Conservation (phyloP, 2,329 filamentous ascomycete genomes). For the Monosporascus ibericus region DNA sequence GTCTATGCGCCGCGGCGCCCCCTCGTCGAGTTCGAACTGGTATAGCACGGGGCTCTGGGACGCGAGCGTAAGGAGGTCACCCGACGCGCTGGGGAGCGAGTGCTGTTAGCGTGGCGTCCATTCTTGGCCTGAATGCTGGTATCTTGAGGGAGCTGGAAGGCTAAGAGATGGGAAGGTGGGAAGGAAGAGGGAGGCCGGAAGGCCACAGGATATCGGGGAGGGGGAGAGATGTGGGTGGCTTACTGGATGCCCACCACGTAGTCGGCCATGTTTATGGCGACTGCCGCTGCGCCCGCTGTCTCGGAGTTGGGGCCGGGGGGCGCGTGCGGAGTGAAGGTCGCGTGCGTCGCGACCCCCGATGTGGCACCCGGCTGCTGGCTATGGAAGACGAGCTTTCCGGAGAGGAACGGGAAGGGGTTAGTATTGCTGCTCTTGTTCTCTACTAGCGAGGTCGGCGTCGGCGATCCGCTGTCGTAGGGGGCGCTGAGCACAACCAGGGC, state of each 20-base stretch:
- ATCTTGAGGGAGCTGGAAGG: too few relatives aligned
- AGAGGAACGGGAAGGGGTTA: too few relatives aligned
- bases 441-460: not conserved
- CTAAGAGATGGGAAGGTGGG: too few relatives aligned
- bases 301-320: not conserved
- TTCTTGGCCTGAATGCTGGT: too few relatives aligned
- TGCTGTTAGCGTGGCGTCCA: not conserved
- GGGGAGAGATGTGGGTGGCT: not conserved
- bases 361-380: not conserved
- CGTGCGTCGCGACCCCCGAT: not conserved
- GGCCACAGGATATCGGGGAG: not conserved
- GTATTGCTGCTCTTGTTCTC: too few relatives aligned
- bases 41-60: not conserved
- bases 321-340: not conserved
- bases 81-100: not conserved
- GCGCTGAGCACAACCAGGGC: not conserved
- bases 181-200: too few relatives aligned
- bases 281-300: not conserved
- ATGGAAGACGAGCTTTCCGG: not conserved
- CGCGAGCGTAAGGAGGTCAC: not conserved
- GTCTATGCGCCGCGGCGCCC: too few relatives aligned
- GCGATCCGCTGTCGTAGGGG: not conserved
- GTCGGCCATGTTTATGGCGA: not conserved
- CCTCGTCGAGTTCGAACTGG: not conserved
- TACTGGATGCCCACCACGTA: not conserved